phyloP scores from a whole-genome alignment of 106 monocot genomes.

The Apostasia shenzhenica region DNA sequence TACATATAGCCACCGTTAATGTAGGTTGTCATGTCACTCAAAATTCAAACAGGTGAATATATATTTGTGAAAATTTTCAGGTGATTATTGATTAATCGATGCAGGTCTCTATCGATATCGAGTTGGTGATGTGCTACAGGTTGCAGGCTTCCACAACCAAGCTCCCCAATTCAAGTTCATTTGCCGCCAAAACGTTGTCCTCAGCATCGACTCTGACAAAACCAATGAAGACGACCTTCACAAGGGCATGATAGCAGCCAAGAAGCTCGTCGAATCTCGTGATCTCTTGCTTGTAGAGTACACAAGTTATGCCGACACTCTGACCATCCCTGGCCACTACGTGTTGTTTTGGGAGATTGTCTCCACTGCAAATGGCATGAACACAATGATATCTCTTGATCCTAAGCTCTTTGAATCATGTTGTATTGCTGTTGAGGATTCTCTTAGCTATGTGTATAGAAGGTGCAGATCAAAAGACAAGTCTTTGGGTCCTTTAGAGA shows the following conservation, averaged over 20 bases:
- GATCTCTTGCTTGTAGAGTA: conserved; percentile 34
- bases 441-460: conserved; percentile 37
- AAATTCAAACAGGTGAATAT: too few species aligned
- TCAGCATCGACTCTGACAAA: conserved; percentile 64
- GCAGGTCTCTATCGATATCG: conserved; percentile 56
- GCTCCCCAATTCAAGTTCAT: conserved; percentile 52
- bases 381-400: neutral
- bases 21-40: too few species aligned
- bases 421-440: conserved; percentile 30
- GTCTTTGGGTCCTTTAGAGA: conserved; percentile 47
- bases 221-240: conserved; percentile 62
- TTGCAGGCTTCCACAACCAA: conserved; percentile 44
- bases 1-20: too few species aligned
- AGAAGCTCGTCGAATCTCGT: conserved; percentile 18
- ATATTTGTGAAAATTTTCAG: too few species aligned
- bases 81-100: too few species aligned
- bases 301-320: conserved; percentile 45
- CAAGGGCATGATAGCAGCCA: conserved; percentile 15
- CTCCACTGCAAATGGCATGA: conserved; percentile 1
- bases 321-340: conserved; percentile 39
- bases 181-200: conserved; percentile 41
- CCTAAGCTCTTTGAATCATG: conserved; percentile 26
- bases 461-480: conserved; percentile 26
- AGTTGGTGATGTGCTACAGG: conserved; percentile 49
- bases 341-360: conserved; percentile 45